These are phyloP conservation scores for Pestalotiopsis fici DNA, from an alignment of 2,329 filamentous ascomycete genomes.

Conservation along the genomic window DNA sequence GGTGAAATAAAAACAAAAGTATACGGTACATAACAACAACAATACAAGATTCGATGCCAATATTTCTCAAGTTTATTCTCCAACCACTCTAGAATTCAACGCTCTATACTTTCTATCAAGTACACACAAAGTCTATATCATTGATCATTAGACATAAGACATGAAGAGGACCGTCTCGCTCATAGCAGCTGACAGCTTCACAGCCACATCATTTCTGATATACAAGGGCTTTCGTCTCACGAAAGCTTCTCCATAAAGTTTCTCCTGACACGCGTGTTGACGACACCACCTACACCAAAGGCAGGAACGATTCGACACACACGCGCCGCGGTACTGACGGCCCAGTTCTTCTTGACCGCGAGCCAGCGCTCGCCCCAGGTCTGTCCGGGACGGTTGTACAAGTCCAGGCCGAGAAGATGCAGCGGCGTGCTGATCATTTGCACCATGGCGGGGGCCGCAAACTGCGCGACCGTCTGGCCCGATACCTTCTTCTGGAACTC, in stretches of 20 bases:
- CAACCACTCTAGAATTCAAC: neutral
- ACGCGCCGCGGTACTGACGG: conserved; percentile 70
- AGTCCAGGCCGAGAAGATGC: conserved; percentile 80
- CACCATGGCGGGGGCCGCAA: conserved; percentile 75
- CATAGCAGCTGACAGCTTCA: neutral
- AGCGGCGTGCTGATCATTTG: conserved; percentile 81
- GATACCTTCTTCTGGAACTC: conserved; percentile 51
- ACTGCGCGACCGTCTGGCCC: conserved; percentile 72
- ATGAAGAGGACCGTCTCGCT: neutral
- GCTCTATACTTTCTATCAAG: neutral
- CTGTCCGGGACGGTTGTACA: conserved; percentile 71
- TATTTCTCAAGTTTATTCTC: neutral
- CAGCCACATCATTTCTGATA: too few relatives aligned
- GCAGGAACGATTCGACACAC: conserved; percentile 86
- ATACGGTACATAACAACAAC: too few relatives aligned
- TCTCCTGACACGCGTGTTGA: conserved; percentile 73
- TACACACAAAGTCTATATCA: conserved; percentile 10
- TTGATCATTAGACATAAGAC: conserved; percentile 7
- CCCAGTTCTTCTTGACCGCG: conserved; percentile 75
- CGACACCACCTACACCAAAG: conserved; percentile 85
- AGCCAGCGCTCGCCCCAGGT: conserved; percentile 61
- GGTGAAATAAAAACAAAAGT: too few relatives aligned
- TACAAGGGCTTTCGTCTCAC: neutral
- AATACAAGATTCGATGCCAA: neutral
- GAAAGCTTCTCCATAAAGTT: conserved; percentile 64